Base-by-base conservation (phyloP, 208 protist species). In the Crithidia bombi region DNA sequence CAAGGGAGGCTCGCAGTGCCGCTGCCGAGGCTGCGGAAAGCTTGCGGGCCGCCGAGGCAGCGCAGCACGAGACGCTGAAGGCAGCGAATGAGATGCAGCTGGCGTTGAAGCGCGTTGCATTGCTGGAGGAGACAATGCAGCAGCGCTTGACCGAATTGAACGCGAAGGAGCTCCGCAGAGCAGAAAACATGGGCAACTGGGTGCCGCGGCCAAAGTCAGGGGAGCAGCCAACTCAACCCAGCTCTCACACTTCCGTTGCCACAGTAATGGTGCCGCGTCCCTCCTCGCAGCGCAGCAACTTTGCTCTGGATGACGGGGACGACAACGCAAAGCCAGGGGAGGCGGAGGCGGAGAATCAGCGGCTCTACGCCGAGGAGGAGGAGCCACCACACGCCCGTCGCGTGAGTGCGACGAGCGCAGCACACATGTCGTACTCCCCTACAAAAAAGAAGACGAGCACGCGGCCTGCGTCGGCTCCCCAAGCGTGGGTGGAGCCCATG, bases 41-140 rank as follows among this genome's bases (percentile, higher is more conserved):
- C 39, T 62, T 69, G 6, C 23, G 59, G 56, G 58, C 62, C 15
- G 69, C 79, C 0, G 70, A 72, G 57, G 52, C 54, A 25, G 74
- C 74, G 28, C 73, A 85, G 64, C 41, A 75, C 51, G 73, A 73
- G 5, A 66, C 70, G 3, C 32, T 81, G 43, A 55, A 28, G 21
- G 35, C 67, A 19, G 62, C 57, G 32, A 78, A 73, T 14, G 70
- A 80, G 43, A 17, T 63, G 21, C 69, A 62, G n/a, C 26, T 50
- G 23, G 43, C 65, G 5, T 43, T 81, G 23, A 6, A 46, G 32
- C 50, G 51, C 15, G 51, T 74, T 9, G 12, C 19, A 11, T 30
- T 23, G 39, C 44, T 69, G 4, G 70, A 69, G 55, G 54, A 46
- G 28, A 46, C 44, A 11, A 23, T 75, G 19, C 62, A 65, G 35